A percentile compares a stretch with the other conserved stretches of the same genome.
Conservation (phyloP, 495 filamentous ascomycete genomes). For the Penicillium samsonianum region DNA sequence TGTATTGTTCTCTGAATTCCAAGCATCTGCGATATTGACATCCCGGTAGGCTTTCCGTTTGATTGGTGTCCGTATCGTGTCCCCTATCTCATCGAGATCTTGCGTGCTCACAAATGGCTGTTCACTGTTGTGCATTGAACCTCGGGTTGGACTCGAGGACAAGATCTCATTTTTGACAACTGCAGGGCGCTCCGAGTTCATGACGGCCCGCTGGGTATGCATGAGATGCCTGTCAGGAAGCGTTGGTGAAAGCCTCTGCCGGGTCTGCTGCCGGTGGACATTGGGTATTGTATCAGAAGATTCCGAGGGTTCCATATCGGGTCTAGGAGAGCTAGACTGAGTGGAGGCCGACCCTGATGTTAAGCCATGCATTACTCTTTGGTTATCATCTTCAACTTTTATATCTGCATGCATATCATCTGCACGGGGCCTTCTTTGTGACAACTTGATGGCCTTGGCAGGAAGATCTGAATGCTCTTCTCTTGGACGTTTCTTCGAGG, state of each 20-base stretch:
- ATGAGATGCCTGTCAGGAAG: not conserved
- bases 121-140: constrained; percentile 8
- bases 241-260: constrained; percentile 15
- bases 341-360: constrained; percentile 14
- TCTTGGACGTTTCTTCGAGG: constrained; percentile 3
- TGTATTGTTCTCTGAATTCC: not conserved
- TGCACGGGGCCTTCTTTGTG: not conserved
- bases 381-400: constrained; percentile 10
- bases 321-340: constrained; percentile 19
- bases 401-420: not conserved
- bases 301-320: constrained; percentile 6
- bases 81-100: constrained; percentile 72
- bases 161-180: constrained; percentile 36
- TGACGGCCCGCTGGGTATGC: not conserved
- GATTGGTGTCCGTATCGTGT: constrained; percentile 61
- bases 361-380: not conserved
- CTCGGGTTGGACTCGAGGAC: constrained; percentile 43
- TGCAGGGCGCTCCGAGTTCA: constrained; percentile 14
- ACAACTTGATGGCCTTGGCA: not conserved
- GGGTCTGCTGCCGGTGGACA: constrained; percentile 25
- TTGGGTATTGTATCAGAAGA: constrained; percentile 46
- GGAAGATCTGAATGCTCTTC: not conserved
- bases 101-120: constrained; percentile 51
- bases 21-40: constrained; percentile 10
- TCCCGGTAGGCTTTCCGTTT: constrained; percentile 47